Evolutionary conservation across 345 rosid genomes (phyloP).

Genomic region (Odontarrhena argentea): DNA sequence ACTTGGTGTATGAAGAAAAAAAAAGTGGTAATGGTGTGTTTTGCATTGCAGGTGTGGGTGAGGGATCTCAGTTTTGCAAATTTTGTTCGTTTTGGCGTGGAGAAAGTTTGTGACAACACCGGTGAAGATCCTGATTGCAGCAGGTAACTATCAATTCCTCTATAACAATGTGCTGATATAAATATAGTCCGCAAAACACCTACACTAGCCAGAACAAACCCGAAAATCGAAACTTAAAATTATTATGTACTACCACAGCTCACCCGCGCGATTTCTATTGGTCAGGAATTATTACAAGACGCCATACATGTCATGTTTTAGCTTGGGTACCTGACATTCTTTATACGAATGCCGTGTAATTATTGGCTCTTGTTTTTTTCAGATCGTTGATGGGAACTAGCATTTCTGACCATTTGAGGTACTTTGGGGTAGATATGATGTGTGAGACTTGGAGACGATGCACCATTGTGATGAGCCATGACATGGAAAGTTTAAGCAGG

Average conservation of each 20-base stretch:
- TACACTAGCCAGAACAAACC: conserved; percentile 2
- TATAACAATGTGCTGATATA: neutral
- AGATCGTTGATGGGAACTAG: conserved; percentile 85
- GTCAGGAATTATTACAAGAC: neutral
- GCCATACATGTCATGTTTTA: neutral
- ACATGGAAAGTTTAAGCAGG: conserved; percentile 42
- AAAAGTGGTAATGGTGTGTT: conserved; percentile 5
- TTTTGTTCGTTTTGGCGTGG: conserved; percentile 45
- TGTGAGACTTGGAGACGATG: conserved; percentile 66
- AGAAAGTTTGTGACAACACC: conserved; percentile 73
- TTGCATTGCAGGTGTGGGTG: conserved; percentile 37
- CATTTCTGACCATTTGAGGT: conserved; percentile 69
- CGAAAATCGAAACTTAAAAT: conserved; percentile 6
- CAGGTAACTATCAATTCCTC: conserved; percentile 48
- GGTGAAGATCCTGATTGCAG: conserved; percentile 87
- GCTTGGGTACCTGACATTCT: neutral
- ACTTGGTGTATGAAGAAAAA: too few relatives aligned
- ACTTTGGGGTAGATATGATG: conserved; percentile 67
- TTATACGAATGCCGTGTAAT: neutral
- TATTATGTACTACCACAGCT: neutral
- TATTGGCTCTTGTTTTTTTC: neutral
- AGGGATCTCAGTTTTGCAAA: conserved; percentile 21
- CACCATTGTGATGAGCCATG: conserved; percentile 63
- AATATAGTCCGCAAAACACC: neutral
- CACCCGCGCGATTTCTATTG: conserved; percentile 4